Conservation (phyloP, 2,329 filamentous ascomycete genomes). For the Scortechinia acanthostroma region DNA sequence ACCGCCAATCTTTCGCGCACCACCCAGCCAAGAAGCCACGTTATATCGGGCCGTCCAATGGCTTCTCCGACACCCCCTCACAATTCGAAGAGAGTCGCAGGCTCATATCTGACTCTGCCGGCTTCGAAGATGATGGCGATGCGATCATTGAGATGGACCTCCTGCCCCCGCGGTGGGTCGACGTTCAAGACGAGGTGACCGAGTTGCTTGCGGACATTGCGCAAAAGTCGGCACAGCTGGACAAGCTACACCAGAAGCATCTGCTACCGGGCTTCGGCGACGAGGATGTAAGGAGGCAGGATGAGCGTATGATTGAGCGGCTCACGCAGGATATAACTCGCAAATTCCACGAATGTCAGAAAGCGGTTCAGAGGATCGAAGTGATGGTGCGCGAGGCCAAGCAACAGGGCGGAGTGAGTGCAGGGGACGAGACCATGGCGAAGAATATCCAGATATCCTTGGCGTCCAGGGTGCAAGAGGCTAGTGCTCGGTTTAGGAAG, state of each 20-base stretch:
- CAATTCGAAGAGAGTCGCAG: constrained; percentile 65
- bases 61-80: constrained; percentile 48
- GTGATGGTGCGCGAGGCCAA: constrained; percentile 77
- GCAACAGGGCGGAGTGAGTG: constrained; percentile 64
- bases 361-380: constrained; percentile 80
- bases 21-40: constrained; percentile 81
- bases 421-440: constrained; percentile 89
- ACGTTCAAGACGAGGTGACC: constrained; percentile 86
- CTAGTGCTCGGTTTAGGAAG: constrained; percentile 86
- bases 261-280: constrained; percentile 95
- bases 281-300: constrained; percentile 76
- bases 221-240: constrained; percentile 74
- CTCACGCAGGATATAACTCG: constrained; percentile 86
- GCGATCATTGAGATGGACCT: constrained; percentile 97
- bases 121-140: constrained; percentile 81
- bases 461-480: constrained; percentile 80
- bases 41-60: constrained; percentile 39
- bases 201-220: constrained; percentile 76
- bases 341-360: constrained; percentile 83
- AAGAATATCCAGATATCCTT: constrained; percentile 90
- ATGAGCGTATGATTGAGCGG: constrained; percentile 83
- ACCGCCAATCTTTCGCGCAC: constrained; percentile 95
- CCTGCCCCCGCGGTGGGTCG: constrained; percentile 88
- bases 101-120: constrained; percentile 67
- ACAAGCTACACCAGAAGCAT: constrained; percentile 93